These are phyloP conservation scores for Hanseniaspora hatyaiensis DNA, from an alignment of 805 yeast genomes.

Conservation along the genomic window DNA sequence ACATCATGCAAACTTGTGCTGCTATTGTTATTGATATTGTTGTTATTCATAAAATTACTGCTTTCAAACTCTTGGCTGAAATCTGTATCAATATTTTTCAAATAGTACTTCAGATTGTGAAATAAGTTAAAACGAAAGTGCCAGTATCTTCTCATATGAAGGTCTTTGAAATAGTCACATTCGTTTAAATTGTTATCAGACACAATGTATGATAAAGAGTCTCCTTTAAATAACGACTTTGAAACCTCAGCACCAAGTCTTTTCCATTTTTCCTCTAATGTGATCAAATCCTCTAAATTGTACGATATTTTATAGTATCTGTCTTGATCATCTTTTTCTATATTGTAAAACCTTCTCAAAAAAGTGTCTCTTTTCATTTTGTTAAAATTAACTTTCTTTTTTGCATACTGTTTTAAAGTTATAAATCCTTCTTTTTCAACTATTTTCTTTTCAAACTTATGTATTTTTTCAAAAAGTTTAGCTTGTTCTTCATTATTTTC, in stretches of 20 bases:
- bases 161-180: background rate
- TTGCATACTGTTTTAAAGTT: background rate
- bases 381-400: background rate
- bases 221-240: slow-evolving; percentile 1
- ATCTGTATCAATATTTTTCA: background rate
- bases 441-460: background rate
- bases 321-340: background rate
- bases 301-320: background rate
- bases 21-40: no score
- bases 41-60: no score
- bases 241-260: slow-evolving; percentile 3
- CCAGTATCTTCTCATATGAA: slow-evolving; percentile 11
- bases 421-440: background rate
- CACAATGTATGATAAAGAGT: slow-evolving; percentile 1
- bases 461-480: background rate
- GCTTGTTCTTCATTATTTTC: background rate
- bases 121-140: slow-evolving; percentile 8
- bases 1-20: no score
- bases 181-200: slow-evolving; percentile 10
- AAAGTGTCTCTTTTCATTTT: background rate
- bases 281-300: background rate
- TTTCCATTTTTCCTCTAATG: slow-evolving; percentile 4
- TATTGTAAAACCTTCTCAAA: slow-evolving; percentile 6
- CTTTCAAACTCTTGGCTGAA: background rate
- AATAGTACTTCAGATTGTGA: slow-evolving; percentile 6